Evolutionary conservation across 352 stramenopile species (phyloP).

Genomic region (Phytophthora ohioensis): DNA sequence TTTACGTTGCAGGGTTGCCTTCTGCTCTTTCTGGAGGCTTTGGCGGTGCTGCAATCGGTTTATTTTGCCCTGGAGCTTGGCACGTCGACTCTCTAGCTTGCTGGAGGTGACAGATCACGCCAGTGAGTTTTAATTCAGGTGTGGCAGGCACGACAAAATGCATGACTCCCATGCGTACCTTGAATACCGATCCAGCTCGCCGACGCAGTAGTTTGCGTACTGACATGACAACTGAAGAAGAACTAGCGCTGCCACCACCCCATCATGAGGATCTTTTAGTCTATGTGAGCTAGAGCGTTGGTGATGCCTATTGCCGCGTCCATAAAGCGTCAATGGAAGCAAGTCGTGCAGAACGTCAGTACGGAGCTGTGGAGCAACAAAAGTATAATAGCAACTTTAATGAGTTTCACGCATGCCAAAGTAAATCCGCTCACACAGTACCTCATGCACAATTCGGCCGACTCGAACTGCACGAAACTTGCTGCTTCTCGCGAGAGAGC

Average conservation of each 20-base stretch:
- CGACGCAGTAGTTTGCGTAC: slow-evolving; percentile 59
- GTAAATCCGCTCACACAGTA: slow-evolving; percentile 12
- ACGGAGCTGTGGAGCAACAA: slow-evolving; percentile 28
- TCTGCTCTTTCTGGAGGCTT: slow-evolving; percentile 31
- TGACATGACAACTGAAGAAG: slow-evolving; percentile 75
- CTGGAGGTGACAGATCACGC: slow-evolving; percentile 6
- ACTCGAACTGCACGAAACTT: slow-evolving; percentile 40
- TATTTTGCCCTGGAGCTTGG: slow-evolving; percentile 17
- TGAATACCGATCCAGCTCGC: slow-evolving; percentile 41
- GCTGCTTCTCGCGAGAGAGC: slow-evolving; percentile 22
- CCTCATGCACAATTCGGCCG: slow-evolving; percentile 49
- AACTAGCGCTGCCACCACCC: slow-evolving; percentile 37
- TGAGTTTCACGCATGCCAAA: background rate
- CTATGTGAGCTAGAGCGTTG: background rate
- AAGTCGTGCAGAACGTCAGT: slow-evolving; percentile 49
- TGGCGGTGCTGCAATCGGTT: slow-evolving; percentile 20
- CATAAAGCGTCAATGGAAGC: slow-evolving; percentile 49
- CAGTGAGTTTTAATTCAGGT: background rate
- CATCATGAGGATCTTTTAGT: background rate
- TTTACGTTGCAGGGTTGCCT: slow-evolving; percentile 44
- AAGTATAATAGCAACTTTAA: background rate
- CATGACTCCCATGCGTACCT: slow-evolving; percentile 32
- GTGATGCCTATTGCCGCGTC: background rate
- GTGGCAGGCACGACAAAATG: background rate
- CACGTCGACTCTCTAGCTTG: slow-evolving; percentile 17